Base-by-base conservation (phyloP, 768 basidiomycete genomes). In the Lentinula sp. region DNA sequence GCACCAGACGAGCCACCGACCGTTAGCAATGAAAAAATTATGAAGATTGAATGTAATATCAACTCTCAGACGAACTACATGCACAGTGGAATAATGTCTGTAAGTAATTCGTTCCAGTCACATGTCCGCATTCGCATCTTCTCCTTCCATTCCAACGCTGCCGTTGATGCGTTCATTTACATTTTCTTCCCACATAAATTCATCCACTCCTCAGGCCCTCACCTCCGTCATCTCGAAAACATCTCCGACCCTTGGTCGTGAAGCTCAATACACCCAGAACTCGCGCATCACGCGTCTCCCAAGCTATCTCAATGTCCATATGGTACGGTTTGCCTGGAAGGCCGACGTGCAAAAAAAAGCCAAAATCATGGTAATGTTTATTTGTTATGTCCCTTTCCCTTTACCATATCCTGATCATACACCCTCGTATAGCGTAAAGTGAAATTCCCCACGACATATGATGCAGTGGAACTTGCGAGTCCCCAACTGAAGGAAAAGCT, bases 301-400 rank as follows among this genome's bases (percentile, higher is more conserved):
- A 0, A 73, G 84, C 4, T 95, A 91, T 68, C 81, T 97, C 20
- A 87, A 88, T 5, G 85, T 98, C 4, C 94, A 98, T 67, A 92
- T 98, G 90, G 95, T 95, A 12, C 90, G 97, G 51, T 99, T 98
- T 72, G 89, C 87, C 59, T 99, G 97, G 97, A 79, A 93, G 62
- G 79, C 84, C 41, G 97, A 98, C 65, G 95, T 97, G 62, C 74
- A 74, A 56, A 93, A 89, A 78, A 98, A 98, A 70, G 87, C 96
- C 1, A 98, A 99, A 76, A 96, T 98, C 71, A 94, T 99, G 96
- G 90, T 90, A 62, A 48, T 75, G 66, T 56, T 23, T 59, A 12
- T 16, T 33, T 60, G 0, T 41, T 2, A 28, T 36, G n/a, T 18
- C 18, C 16, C 16, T 37, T 36, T 4, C 32, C 35, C 8, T 32